Base-by-base conservation (phyloP, 179 eudicot genomes). In the Dionaea muscipula region DNA sequence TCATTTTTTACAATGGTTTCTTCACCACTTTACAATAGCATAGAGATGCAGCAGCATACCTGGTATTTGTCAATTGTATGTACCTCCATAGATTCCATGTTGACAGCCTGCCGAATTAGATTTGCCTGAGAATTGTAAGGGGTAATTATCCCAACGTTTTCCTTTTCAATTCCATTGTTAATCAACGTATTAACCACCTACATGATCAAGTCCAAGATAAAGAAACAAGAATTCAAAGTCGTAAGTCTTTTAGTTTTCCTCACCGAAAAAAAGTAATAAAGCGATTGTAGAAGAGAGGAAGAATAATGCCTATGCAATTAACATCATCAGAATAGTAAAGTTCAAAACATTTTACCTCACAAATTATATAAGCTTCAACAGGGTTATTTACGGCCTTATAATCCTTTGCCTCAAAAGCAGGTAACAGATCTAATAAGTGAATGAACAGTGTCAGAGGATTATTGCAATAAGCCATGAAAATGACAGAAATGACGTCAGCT, bases 61-160 rank as follows among this genome's bases (percentile, higher is more conserved):
- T 93, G 99, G 67, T 93, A 93, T 70, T 88, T 88, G 58, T 93
- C 99, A 56, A 93, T 93, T 40, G 96, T 88, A 72, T 93, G 88
- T 63, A 82, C 84, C 80, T 93, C 99, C 57, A 93, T 89, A 53
- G 78, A 64, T 39, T 68, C 45, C 64, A 60, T 67, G 55, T 72
- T 68, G 37, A 81, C 53, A 71, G 71, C 65, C 36, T 66, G 71
- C 38, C 74, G 77, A 45, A 88, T 82, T 35, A 88, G 86, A 71
- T 75, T 78, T 37, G 89, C 84, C 76, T 91, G 98, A 60, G 86
- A 67, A 64, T 91, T 91, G 59, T 91, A 91, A 20, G 98, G 96
- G 47, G 98, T 87, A 52, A 91, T 91, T 57, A 91, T 67, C 43
- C 98, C 98, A 58, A 91, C 80, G 53, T 81, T 80, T 52, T 81